phyloP scores from a whole-genome alignment of 2,329 filamentous ascomycete species.

The Teratosphaeriaceae sp. region DNA sequence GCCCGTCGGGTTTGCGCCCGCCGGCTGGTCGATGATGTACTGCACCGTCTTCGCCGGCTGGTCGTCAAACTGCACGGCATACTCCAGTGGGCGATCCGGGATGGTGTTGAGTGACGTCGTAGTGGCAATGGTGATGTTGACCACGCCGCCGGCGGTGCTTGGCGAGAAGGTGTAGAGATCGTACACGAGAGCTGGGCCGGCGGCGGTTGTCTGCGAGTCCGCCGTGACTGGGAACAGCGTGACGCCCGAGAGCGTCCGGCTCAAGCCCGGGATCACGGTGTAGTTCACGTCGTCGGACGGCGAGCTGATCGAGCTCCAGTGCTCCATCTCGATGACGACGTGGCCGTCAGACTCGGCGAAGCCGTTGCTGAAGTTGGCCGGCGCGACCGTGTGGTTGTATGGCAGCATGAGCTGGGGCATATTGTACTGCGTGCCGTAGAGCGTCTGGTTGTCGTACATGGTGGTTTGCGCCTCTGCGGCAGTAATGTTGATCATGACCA shows the following conservation, averaged over 20 bases:
- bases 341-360: constrained; percentile 55
- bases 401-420: constrained; percentile 48
- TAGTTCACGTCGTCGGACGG: constrained; percentile 36
- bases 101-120: constrained; percentile 25
- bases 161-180: constrained; percentile 55
- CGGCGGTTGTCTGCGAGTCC: constrained; percentile 43
- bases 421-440: constrained; percentile 36
- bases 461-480: constrained; percentile 36
- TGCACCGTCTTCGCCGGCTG: constrained; percentile 20
- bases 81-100: constrained; percentile 26
- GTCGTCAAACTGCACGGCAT: constrained; percentile 32
- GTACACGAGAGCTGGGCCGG: constrained; percentile 54
- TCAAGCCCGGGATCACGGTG: constrained; percentile 48
- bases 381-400: constrained; percentile 44
- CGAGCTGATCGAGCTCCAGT: constrained; percentile 21
- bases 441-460: constrained; percentile 6
- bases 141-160: constrained; percentile 36
- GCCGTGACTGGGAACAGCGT: constrained; percentile 47
- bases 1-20: constrained; percentile 34
- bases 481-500: constrained; percentile 46
- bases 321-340: constrained; percentile 32
- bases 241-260: constrained; percentile 53
- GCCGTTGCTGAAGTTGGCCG: constrained; percentile 48
- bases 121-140: constrained; percentile 22
- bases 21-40: constrained; percentile 21